Evolutionary conservation across 2,329 filamentous ascomycete genomes (phyloP).

Genomic region (Cryoendolithus antarcticus): DNA sequence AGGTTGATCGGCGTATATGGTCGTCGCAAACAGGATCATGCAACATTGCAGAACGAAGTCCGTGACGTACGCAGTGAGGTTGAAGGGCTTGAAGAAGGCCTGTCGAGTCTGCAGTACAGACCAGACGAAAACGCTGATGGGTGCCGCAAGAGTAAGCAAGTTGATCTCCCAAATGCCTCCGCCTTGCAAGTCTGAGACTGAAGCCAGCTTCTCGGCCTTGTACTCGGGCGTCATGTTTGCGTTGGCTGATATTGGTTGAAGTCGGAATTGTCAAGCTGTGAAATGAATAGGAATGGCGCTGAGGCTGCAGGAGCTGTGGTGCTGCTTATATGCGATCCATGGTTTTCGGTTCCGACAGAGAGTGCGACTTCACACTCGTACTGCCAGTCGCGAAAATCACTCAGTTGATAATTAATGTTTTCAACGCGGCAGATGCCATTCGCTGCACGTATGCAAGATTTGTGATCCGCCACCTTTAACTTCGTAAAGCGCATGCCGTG

Average conservation of each 20-base stretch:
- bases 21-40: conserved; percentile 71
- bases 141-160: conserved; percentile 68
- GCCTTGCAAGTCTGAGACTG: conserved; percentile 82
- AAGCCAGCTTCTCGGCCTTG: conserved; percentile 87
- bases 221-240: conserved; percentile 43
- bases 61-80: conserved; percentile 51
- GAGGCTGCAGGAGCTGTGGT: too few relatives aligned
- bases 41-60: conserved; percentile 84
- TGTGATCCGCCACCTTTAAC: too few relatives aligned
- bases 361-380: too few relatives aligned
- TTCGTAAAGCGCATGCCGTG: too few relatives aligned
- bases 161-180: conserved; percentile 79
- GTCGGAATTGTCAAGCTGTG: too few relatives aligned
- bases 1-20: conserved; percentile 66
- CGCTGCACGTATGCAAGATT: too few relatives aligned
- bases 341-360: too few relatives aligned
- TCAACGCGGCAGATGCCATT: too few relatives aligned
- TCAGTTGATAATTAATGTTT: too few relatives aligned
- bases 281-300: too few relatives aligned
- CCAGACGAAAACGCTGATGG: conserved; percentile 71
- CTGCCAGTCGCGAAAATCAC: too few relatives aligned
- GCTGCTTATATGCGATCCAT: too few relatives aligned
- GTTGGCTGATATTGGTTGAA: not conserved
- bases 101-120: conserved; percentile 75
- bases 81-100: conserved; percentile 70